Evolutionary conservation across 2,329 filamentous ascomycete genomes (phyloP).

Genomic region (Beauveria rudraprayagi): DNA sequence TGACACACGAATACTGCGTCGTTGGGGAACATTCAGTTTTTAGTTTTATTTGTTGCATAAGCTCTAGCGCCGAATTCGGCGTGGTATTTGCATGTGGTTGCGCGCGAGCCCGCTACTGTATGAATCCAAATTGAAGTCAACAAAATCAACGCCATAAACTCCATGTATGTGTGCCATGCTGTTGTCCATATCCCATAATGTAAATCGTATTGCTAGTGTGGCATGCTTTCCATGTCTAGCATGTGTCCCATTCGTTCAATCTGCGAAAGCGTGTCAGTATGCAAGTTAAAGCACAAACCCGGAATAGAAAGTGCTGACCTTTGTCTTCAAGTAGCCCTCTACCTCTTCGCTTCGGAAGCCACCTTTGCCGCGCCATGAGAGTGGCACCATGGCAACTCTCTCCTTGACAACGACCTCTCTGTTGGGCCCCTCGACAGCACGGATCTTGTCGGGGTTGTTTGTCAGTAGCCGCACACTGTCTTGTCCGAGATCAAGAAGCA

Average conservation of each 20-base stretch:
- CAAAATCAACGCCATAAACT: constrained; percentile 5
- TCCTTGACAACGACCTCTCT: constrained; percentile 82
- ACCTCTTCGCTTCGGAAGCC: constrained; percentile 85
- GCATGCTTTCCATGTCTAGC: constrained; percentile 44
- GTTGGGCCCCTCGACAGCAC: constrained; percentile 86
- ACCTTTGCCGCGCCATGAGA: constrained; percentile 81
- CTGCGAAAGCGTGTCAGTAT: constrained; percentile 33
- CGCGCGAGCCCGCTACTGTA: background rate
- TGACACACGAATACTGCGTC: background rate
- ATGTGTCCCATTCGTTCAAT: constrained; percentile 87
- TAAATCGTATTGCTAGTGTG: background rate
- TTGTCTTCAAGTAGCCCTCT: constrained; percentile 88
- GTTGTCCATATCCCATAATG: background rate
- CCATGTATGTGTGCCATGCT: constrained; percentile 12
- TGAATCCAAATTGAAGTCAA: background rate
- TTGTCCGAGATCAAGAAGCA: constrained; percentile 79
- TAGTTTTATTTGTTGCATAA: background rate
- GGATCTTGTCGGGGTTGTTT: constrained; percentile 95
- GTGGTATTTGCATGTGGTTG: background rate
- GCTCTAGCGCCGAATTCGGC: background rate
- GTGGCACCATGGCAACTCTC: constrained; percentile 87
- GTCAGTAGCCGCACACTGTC: constrained; percentile 74
- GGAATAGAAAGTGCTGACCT: constrained; percentile 45
- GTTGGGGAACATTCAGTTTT: no score
- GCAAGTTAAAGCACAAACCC: background rate